Conservation (phyloP, 495 filamentous ascomycete genomes). For the Penicillium diatomitis region DNA sequence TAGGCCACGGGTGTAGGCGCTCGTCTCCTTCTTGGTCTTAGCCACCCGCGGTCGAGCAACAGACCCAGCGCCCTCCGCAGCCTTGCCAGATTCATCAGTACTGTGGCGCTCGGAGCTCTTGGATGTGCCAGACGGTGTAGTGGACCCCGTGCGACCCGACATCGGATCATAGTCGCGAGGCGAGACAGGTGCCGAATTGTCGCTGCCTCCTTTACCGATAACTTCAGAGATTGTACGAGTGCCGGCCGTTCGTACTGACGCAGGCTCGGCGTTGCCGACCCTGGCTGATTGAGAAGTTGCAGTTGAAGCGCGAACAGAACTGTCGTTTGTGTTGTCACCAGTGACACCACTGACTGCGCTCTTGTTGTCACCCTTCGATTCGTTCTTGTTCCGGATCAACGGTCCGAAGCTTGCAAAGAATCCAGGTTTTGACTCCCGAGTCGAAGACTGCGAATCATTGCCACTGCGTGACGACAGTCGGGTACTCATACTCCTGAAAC, state of each 20-base stretch:
- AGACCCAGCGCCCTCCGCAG: conserved; percentile 45
- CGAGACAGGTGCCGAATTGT: conserved; percentile 38
- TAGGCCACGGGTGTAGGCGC: conserved; percentile 82
- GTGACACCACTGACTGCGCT: neutral
- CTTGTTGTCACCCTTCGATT: conserved; percentile 25
- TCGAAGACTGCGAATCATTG: conserved; percentile 37
- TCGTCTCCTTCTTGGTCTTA: conserved; percentile 89
- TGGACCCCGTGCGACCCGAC: conserved; percentile 72
- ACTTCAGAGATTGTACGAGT: conserved; percentile 77
- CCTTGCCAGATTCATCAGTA: conserved; percentile 52
- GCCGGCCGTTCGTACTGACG: conserved; percentile 48
- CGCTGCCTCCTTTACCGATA: conserved; percentile 20
- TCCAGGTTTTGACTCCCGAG: conserved; percentile 35
- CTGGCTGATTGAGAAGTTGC: conserved; percentile 30
- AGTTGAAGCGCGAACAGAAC: conserved; percentile 44
- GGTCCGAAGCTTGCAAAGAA: conserved; percentile 43
- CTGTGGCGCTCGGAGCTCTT: conserved; percentile 71
- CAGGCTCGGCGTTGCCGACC: conserved; percentile 32
- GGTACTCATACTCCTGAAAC: conserved; percentile 39
- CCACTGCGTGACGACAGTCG: conserved; percentile 23
- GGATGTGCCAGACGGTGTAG: conserved; percentile 71
- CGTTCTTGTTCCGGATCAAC: conserved; percentile 27
- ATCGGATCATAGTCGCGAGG: conserved; percentile 61
- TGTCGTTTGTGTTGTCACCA: neutral
- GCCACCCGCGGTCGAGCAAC: conserved; percentile 33